phyloP scores from a whole-genome alignment of 768 basidiomycete species.

The Russula sp. region DNA sequence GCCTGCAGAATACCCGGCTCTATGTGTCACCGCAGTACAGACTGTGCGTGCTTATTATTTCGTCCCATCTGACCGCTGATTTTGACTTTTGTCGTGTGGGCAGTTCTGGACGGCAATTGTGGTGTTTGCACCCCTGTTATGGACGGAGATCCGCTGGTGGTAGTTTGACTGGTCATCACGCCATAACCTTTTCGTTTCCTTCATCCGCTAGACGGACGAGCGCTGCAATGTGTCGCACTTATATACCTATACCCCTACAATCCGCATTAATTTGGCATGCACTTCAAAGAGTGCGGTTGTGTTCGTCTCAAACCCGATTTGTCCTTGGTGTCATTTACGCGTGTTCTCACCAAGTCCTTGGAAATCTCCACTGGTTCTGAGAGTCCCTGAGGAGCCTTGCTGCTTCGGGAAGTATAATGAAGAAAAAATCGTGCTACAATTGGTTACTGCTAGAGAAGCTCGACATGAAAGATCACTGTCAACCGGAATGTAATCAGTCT shows the following conservation, averaged over 20 bases:
- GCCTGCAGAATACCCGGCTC: constrained; percentile 59
- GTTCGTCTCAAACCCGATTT: background rate
- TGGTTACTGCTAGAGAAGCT: background rate
- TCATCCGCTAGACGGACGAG: background rate
- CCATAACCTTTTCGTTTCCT: background rate
- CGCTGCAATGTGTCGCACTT: background rate
- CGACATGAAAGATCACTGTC: background rate
- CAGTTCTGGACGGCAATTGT: constrained; percentile 88
- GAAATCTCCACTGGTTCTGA: background rate
- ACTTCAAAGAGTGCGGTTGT: background rate
- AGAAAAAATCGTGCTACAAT: constrained; percentile 6
- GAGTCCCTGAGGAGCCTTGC: background rate
- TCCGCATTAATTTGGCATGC: background rate
- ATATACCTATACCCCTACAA: background rate
- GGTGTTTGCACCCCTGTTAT: constrained; percentile 85
- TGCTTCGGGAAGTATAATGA: background rate
- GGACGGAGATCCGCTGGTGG: constrained; percentile 84
- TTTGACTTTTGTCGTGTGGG: background rate
- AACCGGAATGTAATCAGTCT: constrained; percentile 15
- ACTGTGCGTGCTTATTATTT: constrained; percentile 45
- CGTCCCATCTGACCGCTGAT: background rate
- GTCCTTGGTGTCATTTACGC: background rate
- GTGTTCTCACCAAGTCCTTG: background rate
- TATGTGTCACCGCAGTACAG: constrained; percentile 53
- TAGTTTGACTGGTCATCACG: background rate